Conservation (phyloP, 768 basidiomycete species). For the Neoboletus magnificus region DNA sequence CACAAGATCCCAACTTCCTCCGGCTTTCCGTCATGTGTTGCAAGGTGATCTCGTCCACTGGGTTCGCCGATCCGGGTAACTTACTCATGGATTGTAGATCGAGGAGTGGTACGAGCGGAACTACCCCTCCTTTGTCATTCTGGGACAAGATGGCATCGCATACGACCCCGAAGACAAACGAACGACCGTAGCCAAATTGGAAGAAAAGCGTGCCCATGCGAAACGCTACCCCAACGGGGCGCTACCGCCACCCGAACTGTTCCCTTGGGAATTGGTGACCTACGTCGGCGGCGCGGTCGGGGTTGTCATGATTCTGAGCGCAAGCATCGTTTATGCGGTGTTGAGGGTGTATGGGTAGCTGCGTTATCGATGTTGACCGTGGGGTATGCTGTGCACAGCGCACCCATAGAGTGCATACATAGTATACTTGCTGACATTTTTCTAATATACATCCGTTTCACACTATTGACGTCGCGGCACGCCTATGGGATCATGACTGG, state of each 20-base stretch:
- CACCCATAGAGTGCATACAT: background rate
- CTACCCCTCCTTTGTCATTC: conserved; percentile 83
- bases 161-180: conserved; percentile 57
- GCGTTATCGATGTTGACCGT: background rate
- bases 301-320: conserved; percentile 26
- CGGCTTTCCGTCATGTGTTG: conserved; percentile 79
- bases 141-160: conserved; percentile 22
- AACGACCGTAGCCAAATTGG: conserved; percentile 43
- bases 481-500: background rate
- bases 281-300: conserved; percentile 29
- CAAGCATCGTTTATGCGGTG: conserved; percentile 22
- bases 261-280: conserved; percentile 32
- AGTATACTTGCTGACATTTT: background rate
- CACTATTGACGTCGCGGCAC: background rate
- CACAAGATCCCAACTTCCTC: conserved; percentile 85
- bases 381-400: background rate
- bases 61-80: background rate
- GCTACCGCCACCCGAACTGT: conserved; percentile 1
- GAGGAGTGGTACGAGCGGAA: conserved; percentile 93
- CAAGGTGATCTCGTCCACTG: conserved; percentile 47
- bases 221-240: conserved; percentile 15
- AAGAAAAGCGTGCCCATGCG: conserved; percentile 42
- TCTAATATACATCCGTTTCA: background rate
- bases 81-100: conserved; percentile 48
- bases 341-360: conserved; percentile 23